Evolutionary conservation across 2,329 filamentous ascomycete genomes (phyloP), one percentile per base, ranked within the genome.

Genomic region (Ceratocystis albifundus): DNA sequence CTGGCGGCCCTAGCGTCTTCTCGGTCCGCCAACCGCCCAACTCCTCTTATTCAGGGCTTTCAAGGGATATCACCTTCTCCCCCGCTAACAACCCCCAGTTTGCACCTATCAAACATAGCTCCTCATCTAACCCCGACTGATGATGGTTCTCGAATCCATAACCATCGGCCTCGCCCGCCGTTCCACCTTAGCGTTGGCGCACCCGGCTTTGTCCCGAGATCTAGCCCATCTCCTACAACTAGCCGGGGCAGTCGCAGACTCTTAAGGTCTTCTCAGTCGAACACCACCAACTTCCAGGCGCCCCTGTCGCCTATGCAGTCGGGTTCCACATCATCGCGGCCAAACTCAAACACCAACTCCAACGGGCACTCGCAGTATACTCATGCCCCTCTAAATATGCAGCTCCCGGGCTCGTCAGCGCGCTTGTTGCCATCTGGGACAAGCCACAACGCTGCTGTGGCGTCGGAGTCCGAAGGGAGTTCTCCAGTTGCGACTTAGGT

Each of bases 121-220:
- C 28, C 44, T 22, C n/a, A 63, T 32, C 6, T 20, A 63, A 5
- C 53, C 22, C 20, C 15, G 25, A 32, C 7, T 12, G 25, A 30
- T n/a, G 32, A 8, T 25, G 28, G n/a, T 15, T 17, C 46, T 4
- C 46, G 10, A 10, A 36, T 30, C 28, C 62, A 28, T 36, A 3
- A 36, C 3, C 22, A 4, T n/a, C 62, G 32, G 15, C 48, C 28
- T 17, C 62, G 48, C 28, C 28, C 62, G 3, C 62, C 62, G 2
- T 64, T 55, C 62, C 62, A 55, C 1, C 30, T 64, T 8, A 64
- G 62, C 22, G 62, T 64, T 5, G 62, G 62, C 2, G 62, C 62
- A 6, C n/a, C 62, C 10, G 62, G 62, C 1, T 32, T 64, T 45
- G 46, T 64, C 1, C 61, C 61, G 17, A 10, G 28, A 20, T 63